phyloP scores from a whole-genome alignment of 345 rosid genomes.

The Limnanthes douglasii region DNA sequence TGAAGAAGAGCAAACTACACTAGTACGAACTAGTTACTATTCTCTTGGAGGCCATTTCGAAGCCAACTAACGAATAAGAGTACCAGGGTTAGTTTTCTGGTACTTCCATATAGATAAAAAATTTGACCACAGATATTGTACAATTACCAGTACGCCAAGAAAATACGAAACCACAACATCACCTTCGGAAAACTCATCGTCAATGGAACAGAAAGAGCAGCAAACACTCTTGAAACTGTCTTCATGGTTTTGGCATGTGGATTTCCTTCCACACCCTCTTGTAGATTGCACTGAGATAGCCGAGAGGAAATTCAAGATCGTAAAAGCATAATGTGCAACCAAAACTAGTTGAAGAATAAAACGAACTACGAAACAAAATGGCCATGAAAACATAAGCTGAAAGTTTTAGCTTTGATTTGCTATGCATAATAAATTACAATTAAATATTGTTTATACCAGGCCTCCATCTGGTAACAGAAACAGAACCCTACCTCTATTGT shows the following conservation, averaged over 20 bases:
- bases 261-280: conserved; percentile 92
- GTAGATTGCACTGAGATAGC: conserved; percentile 45
- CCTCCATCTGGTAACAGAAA: neutral
- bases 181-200: conserved; percentile 76
- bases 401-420: neutral
- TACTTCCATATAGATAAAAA: no score
- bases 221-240: conserved; percentile 40
- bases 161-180: no score
- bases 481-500: conserved; percentile 60
- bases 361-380: neutral
- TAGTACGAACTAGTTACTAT: no score
- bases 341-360: neutral
- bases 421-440: neutral
- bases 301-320: neutral
- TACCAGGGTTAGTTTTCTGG: no score
- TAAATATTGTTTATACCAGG: conserved; percentile 2
- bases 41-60: no score
- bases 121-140: no score
- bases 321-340: neutral
- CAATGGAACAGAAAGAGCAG: conserved; percentile 53
- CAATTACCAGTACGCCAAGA: no score
- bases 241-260: conserved; percentile 38
- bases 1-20: no score
- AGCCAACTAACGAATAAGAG: no score
- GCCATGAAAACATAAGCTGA: no score